Conservation (phyloP, 371 early-diverging fungal genomes). For the Cokeromyces recurvatus region DNA sequence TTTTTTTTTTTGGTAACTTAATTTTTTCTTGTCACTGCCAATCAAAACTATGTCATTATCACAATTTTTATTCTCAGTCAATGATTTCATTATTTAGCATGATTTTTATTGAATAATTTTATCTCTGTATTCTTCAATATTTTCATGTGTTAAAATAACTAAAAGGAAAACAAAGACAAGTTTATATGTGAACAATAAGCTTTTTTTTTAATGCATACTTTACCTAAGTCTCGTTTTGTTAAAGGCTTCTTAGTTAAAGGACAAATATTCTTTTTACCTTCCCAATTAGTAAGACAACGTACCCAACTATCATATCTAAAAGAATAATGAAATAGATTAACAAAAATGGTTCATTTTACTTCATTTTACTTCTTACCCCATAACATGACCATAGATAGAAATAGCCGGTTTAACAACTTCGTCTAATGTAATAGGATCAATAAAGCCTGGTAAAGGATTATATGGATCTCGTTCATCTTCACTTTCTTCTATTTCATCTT, state of each 20-base stretch:
- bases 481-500: constrained; percentile 17
- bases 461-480: constrained; percentile 37
- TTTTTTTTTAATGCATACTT: no score
- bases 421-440: constrained; percentile 92
- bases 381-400: constrained; percentile 94
- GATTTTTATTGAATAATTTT: constrained; percentile 25
- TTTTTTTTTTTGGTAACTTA: no score
- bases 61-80: no score
- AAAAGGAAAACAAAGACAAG: not conserved
- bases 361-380: constrained; percentile 55
- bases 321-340: not conserved
- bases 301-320: constrained; percentile 85
- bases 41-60: not conserved
- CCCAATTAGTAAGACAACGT: constrained; percentile 78
- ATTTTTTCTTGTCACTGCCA: no score
- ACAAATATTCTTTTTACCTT: constrained; percentile 81
- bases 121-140: constrained; percentile 30
- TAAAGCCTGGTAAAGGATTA: constrained; percentile 88
- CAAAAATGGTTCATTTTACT: not conserved
- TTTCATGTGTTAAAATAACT: constrained; percentile 30
- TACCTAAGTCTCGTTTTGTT: constrained; percentile 80
- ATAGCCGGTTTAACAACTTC: constrained; percentile 90
- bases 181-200: not conserved
- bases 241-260: constrained; percentile 92
- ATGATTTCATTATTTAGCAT: no score